Evolutionary conservation across 257 asterid genomes (phyloP).

Genomic region (Capsicum pubescens): DNA sequence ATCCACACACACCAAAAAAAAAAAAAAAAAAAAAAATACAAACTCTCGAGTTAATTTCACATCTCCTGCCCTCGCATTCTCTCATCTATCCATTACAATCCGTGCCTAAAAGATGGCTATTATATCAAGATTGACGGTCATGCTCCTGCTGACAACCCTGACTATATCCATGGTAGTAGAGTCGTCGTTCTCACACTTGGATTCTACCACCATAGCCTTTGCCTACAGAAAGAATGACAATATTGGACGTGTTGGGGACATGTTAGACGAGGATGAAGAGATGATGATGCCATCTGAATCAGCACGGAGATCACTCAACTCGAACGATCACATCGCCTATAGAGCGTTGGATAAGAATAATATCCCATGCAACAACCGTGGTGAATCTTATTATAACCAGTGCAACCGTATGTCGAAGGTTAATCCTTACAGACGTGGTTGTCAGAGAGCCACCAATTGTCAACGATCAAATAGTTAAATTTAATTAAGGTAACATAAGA

Average conservation of each 20-base stretch:
- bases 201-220: not conserved
- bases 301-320: not conserved
- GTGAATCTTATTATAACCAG: not conserved
- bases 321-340: not conserved
- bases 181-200: not conserved
- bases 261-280: not conserved
- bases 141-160: not conserved
- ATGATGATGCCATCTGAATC: conserved; percentile 19
- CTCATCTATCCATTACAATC: not conserved
- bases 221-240: not conserved
- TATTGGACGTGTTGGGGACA: not conserved
- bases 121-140: not conserved
- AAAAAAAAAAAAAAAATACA: not conserved
- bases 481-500: not conserved
- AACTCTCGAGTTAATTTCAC: not conserved
- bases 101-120: not conserved
- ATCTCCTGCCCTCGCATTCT: not conserved
- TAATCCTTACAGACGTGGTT: conserved; percentile 3
- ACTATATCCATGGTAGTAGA: conserved; percentile 2
- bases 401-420: conserved; percentile 6
- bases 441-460: not conserved
- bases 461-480: conserved; percentile 3
- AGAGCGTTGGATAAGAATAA: not conserved
- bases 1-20: not conserved
- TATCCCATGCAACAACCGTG: not conserved